Evolutionary conservation across 192 early-diverging fungal genomes (phyloP).

Genomic region (Martensiomyces pterosporus): DNA sequence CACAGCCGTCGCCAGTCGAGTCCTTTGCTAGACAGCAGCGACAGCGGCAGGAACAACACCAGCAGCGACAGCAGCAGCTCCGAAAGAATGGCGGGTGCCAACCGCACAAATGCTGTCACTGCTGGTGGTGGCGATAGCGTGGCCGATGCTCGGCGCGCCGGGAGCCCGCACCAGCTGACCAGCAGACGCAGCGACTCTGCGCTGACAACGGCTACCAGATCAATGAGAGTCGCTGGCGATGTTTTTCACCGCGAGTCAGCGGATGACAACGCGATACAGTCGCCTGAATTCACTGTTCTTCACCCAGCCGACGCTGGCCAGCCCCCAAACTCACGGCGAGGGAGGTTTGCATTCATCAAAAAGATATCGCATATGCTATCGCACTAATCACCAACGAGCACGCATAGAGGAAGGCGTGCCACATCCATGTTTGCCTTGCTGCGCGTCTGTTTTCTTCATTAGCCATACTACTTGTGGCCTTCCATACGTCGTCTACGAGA

Average conservation of each 20-base stretch:
- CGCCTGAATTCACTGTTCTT: slow-evolving; percentile 48
- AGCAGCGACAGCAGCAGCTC: too few species aligned
- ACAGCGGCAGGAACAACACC: too few species aligned
- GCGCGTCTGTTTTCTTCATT: too few species aligned
- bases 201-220: slow-evolving; percentile 37
- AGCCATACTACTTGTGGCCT: too few species aligned
- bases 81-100: neutral
- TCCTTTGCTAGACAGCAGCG: neutral
- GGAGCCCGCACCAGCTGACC: slow-evolving; percentile 14
- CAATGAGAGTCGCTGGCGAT: slow-evolving; percentile 22
- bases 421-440: too few species aligned
- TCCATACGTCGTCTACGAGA: too few species aligned
- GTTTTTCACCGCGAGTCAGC: slow-evolving; percentile 30
- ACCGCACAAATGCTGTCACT: neutral
- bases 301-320: slow-evolving; percentile 25
- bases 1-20: slow-evolving; percentile 11
- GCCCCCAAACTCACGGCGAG: slow-evolving; percentile 31
- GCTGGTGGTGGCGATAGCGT: neutral
- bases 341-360: slow-evolving; percentile 34
- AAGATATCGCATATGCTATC: slow-evolving; percentile 31
- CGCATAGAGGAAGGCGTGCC: too few species aligned
- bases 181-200: slow-evolving; percentile 47
- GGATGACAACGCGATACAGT: slow-evolving; percentile 27
- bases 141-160: too few species aligned
- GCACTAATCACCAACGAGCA: too few species aligned